Percentiles rank a stretch among this genome's conserved stretches.
phyloP scores from a whole-genome alignment of 331 rosid genomes.

The Quercus lobata region DNA sequence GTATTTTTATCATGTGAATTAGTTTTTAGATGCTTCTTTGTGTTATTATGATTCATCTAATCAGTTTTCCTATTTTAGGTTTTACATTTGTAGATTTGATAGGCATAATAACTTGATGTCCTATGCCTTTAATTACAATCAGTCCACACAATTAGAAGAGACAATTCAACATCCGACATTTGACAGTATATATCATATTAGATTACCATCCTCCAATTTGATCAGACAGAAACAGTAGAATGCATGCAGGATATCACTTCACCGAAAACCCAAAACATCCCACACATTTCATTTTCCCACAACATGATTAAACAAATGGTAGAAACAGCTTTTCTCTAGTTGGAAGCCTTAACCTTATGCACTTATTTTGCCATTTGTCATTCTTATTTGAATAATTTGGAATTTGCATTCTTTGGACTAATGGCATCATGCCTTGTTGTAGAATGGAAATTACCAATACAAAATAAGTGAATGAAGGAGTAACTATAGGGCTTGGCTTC shows the following conservation, averaged over 20 bases:
- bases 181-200: not conserved
- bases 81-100: not conserved
- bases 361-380: too few relatives aligned
- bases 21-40: not conserved
- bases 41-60: not conserved
- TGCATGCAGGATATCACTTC: not conserved
- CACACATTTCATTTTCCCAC: not conserved
- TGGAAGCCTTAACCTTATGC: too few relatives aligned
- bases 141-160: not conserved
- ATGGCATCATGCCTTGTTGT: not conserved
- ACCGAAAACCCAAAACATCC: not conserved
- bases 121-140: not conserved
- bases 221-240: not conserved
- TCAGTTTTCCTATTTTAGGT: not conserved
- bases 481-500: not conserved
- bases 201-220: not conserved
- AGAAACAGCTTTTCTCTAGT: not conserved
- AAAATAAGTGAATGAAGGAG: not conserved
- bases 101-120: not conserved
- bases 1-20: not conserved
- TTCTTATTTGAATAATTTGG: too few relatives aligned
- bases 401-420: too few relatives aligned
- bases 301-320: not conserved
- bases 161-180: not conserved
- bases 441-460: not conserved